Base-by-base conservation (phyloP, 306 rosid genomes). In the Quillaja saponaria region DNA sequence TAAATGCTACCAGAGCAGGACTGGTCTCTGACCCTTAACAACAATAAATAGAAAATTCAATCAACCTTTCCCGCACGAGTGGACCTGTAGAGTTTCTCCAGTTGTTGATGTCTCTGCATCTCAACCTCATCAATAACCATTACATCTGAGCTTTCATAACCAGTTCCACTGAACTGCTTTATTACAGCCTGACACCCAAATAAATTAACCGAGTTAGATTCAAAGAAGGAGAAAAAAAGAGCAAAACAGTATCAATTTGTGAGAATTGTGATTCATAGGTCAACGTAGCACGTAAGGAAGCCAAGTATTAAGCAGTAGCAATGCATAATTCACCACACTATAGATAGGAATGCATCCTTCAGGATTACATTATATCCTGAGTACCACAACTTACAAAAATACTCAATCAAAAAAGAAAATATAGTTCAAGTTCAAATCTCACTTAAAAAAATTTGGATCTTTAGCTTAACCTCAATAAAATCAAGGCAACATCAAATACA, bases 61-160 rank as follows among this genome's bases (percentile, higher is more conserved):
- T 51, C 3, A 70, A 92, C 99, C 99, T 80, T 89, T 72, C 96
- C 96, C 1, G 89, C 50, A 33, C 97, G 96, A 57, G 97, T 92
- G 62, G 95, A 81, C 78, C 82, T 77, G 46, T 92, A 92, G 20
- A 87, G 77, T 75, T 75, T 92, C 69, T 86, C 95, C 15, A 92
- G 85, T 31, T 87, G 95, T 47, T 92, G 99, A 84, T 92, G 96
- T 61, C 95, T 87, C 76, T 87, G 91, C 99, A 92, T 58, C 78
- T 92, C 99, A 58, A 81, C 81, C 80, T 92, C 97, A 80, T 89
- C 97, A 61, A 87, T 86, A 25, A 92, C 99, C 82, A 92, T 66
- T 20, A 87, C 87, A 80, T 81, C 94, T 13, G 99, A 92, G 66
- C 90, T 80, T 77, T 85, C 99, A 67, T 89, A 92, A 50, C 96